These are phyloP conservation scores for Aspergillus incahuasiensis DNA, from an alignment of 495 filamentous ascomycete species.

Conservation along the genomic window DNA sequence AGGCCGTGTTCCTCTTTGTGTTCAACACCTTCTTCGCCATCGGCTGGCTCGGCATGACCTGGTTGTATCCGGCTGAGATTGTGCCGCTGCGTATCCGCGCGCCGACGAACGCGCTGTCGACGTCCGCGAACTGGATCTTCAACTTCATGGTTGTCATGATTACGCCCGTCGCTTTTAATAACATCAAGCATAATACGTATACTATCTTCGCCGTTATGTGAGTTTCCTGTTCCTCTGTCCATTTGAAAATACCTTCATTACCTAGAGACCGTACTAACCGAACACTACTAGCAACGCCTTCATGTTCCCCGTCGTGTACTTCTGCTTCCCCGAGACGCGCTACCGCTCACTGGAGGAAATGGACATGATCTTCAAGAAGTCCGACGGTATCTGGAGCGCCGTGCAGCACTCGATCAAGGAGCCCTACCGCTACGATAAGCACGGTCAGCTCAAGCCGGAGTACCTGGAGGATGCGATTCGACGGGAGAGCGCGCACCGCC, in stretches of 20 bases:
- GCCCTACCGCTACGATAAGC: constrained; percentile 65
- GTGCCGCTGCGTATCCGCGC: constrained; percentile 67
- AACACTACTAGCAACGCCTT: constrained; percentile 56
- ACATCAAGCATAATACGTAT: constrained; percentile 68
- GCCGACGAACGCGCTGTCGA: constrained; percentile 67
- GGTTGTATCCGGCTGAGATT: constrained; percentile 72
- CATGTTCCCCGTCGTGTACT: constrained; percentile 66
- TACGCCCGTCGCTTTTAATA: constrained; percentile 62
- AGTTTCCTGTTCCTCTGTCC: constrained; percentile 11
- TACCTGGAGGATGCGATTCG: constrained; percentile 32
- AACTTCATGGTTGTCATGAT: constrained; percentile 65
- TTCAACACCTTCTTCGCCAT: constrained; percentile 76
- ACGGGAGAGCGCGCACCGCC: constrained; percentile 24
- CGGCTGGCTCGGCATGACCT: constrained; percentile 77
- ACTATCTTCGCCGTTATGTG: constrained; percentile 74
- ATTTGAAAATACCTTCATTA: neutral
- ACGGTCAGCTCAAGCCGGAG: constrained; percentile 56
- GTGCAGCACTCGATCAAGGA: constrained; percentile 53
- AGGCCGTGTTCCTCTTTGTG: constrained; percentile 61
- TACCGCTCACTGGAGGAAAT: constrained; percentile 71
- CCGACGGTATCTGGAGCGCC: constrained; percentile 48
- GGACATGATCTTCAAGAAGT: constrained; percentile 54
- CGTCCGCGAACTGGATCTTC: constrained; percentile 51
- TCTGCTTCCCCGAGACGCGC: constrained; percentile 76
- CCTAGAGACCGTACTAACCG: constrained; percentile 12